Conservation (phyloP, 140 eudicot species). For the Erigeron philadelphicus region DNA sequence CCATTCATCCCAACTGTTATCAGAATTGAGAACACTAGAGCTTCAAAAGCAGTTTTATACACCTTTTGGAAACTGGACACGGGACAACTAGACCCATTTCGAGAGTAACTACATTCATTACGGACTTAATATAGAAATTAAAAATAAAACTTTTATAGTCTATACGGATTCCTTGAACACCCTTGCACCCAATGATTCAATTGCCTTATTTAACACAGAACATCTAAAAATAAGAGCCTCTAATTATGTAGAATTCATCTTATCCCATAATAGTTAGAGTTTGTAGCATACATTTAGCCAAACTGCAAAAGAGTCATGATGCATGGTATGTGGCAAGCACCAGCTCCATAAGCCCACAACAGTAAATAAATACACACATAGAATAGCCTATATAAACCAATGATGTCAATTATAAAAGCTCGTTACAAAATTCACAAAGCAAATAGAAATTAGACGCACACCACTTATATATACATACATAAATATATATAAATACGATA, state of each 20-base stretch:
- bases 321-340: constrained; percentile 9
- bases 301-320: constrained; percentile 1
- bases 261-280: background rate
- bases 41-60: constrained; percentile 24
- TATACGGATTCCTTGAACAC: background rate
- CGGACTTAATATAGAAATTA: background rate
- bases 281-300: background rate
- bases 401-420: too few relatives aligned
- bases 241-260: constrained; percentile 4
- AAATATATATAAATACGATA: too few relatives aligned
- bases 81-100: background rate
- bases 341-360: background rate
- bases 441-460: background rate
- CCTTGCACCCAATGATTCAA: background rate
- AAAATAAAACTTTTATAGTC: too few relatives aligned
- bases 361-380: background rate
- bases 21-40: constrained; percentile 38
- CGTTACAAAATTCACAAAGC: background rate
- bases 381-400: too few relatives aligned
- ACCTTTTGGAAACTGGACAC: background rate
- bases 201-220: background rate
- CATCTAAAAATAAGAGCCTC: background rate
- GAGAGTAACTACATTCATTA: background rate
- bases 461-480: background rate
- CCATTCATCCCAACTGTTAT: constrained; percentile 99